Evolutionary conservation across 495 filamentous ascomycete genomes (phyloP), one percentile per base, ranked within the genome.

Genomic region (Staphylotrichum longicolle): DNA sequence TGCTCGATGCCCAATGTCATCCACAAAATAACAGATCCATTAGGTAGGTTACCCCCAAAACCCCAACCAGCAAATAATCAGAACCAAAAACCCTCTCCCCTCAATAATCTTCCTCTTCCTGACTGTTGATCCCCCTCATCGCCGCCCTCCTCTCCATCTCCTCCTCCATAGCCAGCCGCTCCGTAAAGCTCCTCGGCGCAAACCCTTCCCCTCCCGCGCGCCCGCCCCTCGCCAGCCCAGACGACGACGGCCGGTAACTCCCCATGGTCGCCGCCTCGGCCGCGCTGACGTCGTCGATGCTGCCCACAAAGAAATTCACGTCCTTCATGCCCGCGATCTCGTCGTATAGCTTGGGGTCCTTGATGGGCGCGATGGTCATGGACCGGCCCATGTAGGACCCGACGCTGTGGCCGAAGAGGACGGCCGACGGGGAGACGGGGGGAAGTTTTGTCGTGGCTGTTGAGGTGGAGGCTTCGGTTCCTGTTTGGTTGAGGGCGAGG

Each of bases 381-480:
- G 75, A 48, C 27, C 67, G 68, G 15, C 79, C 79, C 34, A 72
- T 75, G 59, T 78, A 82, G 20, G 79, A 82, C 14, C 79, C 79
- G 4, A 73, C 54, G 15, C 66, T 71, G n/a, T 67, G 64, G 14
- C 60, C 33, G 34, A 72, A 72, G 30, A 74, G 51, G 11, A 46
- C 71, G 1, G 70, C 50, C 20, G 71, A 68, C 8, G 70, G 67
- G 2, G 69, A 68, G 5, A 64, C 48, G 27, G 63, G 55, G 9
- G 68, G 68, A 11, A 45, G 3, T 27, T 35, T 57, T n/a, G 10
- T 3, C 7, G 42, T 12, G 54, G 27, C 5, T 11, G 54, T 5
- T 9, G 42, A 10, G 33, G 7, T 14, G 20, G 52, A 37, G 7
- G 40, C 12, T 35, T 8, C 34, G 33, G 44, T n/a, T 27, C n/a